A percentile compares a stretch with the other conserved stretches of the same genome.
phyloP scores from a whole-genome alignment of 192 early-diverging fungal genomes.

The Dispira simplex region DNA sequence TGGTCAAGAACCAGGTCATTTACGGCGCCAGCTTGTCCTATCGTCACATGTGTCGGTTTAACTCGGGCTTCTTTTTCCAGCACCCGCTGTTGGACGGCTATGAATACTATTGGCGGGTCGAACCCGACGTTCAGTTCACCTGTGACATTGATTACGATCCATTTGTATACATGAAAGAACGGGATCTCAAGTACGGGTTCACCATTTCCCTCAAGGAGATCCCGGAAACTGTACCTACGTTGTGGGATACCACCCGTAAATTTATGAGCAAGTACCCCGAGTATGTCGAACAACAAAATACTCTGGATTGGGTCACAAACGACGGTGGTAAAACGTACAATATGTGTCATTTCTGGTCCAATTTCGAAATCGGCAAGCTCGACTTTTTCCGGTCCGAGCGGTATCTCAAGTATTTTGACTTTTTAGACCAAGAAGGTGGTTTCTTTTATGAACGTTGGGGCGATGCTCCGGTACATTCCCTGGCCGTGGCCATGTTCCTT shows the following conservation, averaged over 20 bases:
- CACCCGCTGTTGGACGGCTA: slow-evolving; percentile 50
- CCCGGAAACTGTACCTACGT: slow-evolving; percentile 43
- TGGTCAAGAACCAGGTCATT: slow-evolving; percentile 32
- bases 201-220: slow-evolving; percentile 60
- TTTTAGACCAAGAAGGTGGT: slow-evolving; percentile 56
- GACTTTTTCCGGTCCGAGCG: slow-evolving; percentile 36
- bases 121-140: slow-evolving; percentile 64
- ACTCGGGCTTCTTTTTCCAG: slow-evolving; percentile 62
- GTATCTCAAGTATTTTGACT: slow-evolving; percentile 42
- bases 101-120: slow-evolving; percentile 83
- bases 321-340: slow-evolving; percentile 37
- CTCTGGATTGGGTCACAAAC: slow-evolving; percentile 12
- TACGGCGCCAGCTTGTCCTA: slow-evolving; percentile 54
- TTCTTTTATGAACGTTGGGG: slow-evolving; percentile 71
- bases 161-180: slow-evolving; percentile 66
- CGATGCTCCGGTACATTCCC: slow-evolving; percentile 19
- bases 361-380: slow-evolving; percentile 59
- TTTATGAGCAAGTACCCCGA: slow-evolving; percentile 32
- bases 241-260: slow-evolving; percentile 47
- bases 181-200: slow-evolving; percentile 70
- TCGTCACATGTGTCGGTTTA: slow-evolving; percentile 62
- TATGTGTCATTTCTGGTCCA: slow-evolving; percentile 48
- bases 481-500: slow-evolving; percentile 39
- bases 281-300: slow-evolving; percentile 1
- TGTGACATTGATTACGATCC: slow-evolving; percentile 78